phyloP scores from a whole-genome alignment of 2,329 filamentous ascomycete genomes.

The Apiospora koreana region DNA sequence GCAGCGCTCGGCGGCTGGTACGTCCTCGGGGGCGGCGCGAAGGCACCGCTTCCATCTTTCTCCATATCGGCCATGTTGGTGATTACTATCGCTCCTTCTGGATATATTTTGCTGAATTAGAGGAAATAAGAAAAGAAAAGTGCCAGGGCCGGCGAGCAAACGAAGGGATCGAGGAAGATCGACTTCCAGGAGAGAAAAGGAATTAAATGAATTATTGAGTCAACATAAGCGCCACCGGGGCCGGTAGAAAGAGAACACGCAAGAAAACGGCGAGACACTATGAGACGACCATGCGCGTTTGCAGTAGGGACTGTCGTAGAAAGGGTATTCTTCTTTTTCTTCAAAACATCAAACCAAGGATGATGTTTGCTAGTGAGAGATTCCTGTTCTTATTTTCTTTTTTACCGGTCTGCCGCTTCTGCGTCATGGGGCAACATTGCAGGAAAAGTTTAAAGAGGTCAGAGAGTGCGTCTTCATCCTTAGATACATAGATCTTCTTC shows the following conservation, averaged over 20 bases:
- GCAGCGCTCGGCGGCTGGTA: background rate
- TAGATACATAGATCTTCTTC: background rate
- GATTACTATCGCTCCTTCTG: background rate
- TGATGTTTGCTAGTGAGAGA: background rate
- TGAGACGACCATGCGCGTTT: constrained; percentile 15
- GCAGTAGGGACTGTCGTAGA: background rate
- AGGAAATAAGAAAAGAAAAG: constrained; percentile 17
- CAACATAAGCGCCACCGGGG: background rate
- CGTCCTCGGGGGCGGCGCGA: background rate
- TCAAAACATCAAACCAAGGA: background rate
- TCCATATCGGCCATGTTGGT: background rate
- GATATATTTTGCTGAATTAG: constrained; percentile 6
- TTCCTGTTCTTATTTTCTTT: background rate
- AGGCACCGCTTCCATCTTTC: background rate
- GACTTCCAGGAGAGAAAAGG: constrained; percentile 30
- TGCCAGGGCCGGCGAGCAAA: constrained; percentile 21
- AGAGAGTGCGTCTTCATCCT: background rate
- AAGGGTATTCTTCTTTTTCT: background rate
- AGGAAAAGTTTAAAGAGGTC: background rate
- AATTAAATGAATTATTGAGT: constrained; percentile 8
- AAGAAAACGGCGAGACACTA: constrained; percentile 10
- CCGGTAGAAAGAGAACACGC: constrained; percentile 11
- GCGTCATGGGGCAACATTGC: background rate
- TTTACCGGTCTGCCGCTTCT: constrained; percentile 6
- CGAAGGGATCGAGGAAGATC: constrained; percentile 27